phyloP scores from a whole-genome alignment of 2,329 filamentous ascomycete genomes.

The Fusarium pseudoanthophilum region DNA sequence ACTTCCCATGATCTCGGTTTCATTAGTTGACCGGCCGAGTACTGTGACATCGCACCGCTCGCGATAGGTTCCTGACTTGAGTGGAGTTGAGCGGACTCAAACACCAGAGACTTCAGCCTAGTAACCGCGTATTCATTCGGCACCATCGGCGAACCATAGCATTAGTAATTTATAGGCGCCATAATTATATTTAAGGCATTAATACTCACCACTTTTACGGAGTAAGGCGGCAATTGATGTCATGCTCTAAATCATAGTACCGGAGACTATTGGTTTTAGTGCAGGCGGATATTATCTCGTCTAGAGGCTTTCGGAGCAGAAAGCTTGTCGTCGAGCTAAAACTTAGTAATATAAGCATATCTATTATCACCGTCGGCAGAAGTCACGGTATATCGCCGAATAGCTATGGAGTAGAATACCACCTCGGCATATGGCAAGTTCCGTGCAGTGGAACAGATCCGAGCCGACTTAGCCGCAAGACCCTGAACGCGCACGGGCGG shows the following conservation, averaged over 20 bases:
- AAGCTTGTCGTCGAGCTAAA: background rate
- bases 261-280: background rate
- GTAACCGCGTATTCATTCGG: rapidly evolving
- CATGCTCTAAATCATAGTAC: background rate
- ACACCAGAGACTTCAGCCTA: background rate
- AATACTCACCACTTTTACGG: too few species aligned
- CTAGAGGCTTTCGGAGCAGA: background rate
- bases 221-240: too few species aligned
- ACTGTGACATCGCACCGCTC: too few species aligned
- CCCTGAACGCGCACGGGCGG: background rate
- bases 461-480: background rate
- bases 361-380: background rate
- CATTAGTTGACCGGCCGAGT: background rate
- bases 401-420: background rate
- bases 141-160: background rate
- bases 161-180: background rate
- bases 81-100: too few species aligned
- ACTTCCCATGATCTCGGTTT: rapidly evolving
- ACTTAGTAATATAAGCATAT: background rate
- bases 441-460: background rate
- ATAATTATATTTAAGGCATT: background rate
- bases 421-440: background rate
- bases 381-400: too few species aligned
- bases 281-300: background rate
- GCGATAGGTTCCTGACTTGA: too few species aligned